A percentile compares a stretch with the other conserved stretches of the same genome.
Evolutionary conservation across 148 eudicot genomes (phyloP).

Genomic region (Pharnaceum exiguum): DNA sequence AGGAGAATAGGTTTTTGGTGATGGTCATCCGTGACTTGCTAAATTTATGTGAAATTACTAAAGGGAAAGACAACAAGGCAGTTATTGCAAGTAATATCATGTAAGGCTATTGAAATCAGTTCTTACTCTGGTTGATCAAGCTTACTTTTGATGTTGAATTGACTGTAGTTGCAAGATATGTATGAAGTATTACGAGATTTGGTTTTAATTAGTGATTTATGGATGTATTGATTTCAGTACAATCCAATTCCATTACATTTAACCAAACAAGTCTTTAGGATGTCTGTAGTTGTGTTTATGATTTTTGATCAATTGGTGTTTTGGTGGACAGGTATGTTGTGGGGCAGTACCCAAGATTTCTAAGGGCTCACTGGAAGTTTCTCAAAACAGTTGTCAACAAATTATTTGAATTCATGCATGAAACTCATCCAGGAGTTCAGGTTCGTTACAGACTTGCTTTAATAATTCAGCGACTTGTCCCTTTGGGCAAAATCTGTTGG

Average conservation of each 20-base stretch:
- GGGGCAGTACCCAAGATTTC: constrained; percentile 97
- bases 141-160: background rate
- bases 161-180: background rate
- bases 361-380: constrained; percentile 99
- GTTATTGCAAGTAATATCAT: constrained; percentile 99
- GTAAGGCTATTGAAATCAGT: constrained; percentile 38
- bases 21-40: constrained; percentile 97
- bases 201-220: too few relatives aligned
- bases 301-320: background rate
- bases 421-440: constrained; percentile 99
- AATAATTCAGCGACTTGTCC: background rate
- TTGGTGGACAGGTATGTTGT: constrained; percentile 83
- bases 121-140: background rate
- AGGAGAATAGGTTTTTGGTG: constrained; percentile 98
- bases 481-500: too few relatives aligned
- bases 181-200: background rate
- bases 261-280: too few relatives aligned
- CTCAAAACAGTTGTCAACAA: constrained; percentile 96
- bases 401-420: constrained; percentile 99
- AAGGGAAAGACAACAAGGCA: constrained; percentile 99
- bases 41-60: constrained; percentile 89
- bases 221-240: too few relatives aligned
- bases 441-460: constrained; percentile 32
- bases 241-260: too few relatives aligned
- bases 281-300: background rate